These are phyloP conservation scores for Mycocentrospora acerina DNA, from an alignment of 2,329 filamentous ascomycete genomes.

Conservation along the genomic window DNA sequence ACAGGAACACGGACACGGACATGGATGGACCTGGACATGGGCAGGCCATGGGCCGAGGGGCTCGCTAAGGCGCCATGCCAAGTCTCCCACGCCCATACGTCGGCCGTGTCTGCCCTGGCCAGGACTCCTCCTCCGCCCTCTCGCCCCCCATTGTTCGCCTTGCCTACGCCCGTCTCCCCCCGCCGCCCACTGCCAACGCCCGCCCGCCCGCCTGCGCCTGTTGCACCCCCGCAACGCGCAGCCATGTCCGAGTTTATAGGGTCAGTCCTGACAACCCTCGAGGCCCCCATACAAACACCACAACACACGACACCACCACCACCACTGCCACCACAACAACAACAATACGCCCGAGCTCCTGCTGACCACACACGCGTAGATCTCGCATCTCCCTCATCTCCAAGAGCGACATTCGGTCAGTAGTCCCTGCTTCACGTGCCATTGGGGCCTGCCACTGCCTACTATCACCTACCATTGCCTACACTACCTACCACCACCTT, in stretches of 20 bases:
- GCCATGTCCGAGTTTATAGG: conserved; percentile 64
- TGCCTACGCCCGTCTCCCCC: conserved; percentile 15
- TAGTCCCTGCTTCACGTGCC: conserved; percentile 22
- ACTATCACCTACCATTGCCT: too few species aligned
- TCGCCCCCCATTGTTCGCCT: conserved; percentile 9
- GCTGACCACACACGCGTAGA: conserved; percentile 53
- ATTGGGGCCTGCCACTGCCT: conserved; percentile 19
- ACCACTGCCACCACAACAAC: too few species aligned
- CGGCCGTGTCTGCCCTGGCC: conserved; percentile 15
- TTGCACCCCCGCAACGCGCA: conserved; percentile 28
- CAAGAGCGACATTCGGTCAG: conserved; percentile 94
- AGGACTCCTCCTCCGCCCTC: conserved; percentile 17
- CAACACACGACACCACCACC: too few species aligned
- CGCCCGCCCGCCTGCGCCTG: conserved; percentile 17
- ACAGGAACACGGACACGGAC: too few species aligned
- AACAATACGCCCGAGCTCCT: conserved; percentile 34
- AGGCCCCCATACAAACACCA: too few species aligned
- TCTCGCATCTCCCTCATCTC: conserved; percentile 96
- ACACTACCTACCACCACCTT: too few species aligned
- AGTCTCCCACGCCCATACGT: conserved; percentile 14
- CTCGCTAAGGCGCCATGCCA: conserved; percentile 18
- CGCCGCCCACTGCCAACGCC: conserved; percentile 22
- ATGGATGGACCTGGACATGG: neutral
- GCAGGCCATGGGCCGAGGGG: neutral
- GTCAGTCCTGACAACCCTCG: too few species aligned